Conservation (phyloP, 177 flowering plant species). For the Vitis hybrid region DNA sequence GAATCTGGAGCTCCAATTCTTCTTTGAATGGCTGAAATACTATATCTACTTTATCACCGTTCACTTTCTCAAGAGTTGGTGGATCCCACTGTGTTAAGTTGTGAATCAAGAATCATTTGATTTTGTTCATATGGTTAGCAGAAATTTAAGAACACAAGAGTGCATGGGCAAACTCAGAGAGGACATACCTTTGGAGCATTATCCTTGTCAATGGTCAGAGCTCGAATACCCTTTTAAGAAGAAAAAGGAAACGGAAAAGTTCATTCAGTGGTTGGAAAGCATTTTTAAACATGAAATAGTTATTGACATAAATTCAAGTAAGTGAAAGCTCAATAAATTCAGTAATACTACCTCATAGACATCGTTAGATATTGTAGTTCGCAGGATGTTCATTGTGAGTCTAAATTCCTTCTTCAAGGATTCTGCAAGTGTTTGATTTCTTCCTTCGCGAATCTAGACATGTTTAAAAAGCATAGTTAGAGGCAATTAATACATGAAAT, state of each 20-base stretch:
- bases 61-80: conserved; percentile 54
- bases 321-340: neutral
- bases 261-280: conserved; percentile 1
- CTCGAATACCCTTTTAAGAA: conserved; percentile 74
- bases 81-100: conserved; percentile 72
- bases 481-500: neutral
- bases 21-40: conserved; percentile 72
- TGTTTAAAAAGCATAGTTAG: neutral
- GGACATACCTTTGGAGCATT: conserved; percentile 78
- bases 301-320: neutral
- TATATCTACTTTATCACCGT: conserved; percentile 49
- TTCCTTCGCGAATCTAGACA: conserved; percentile 80
- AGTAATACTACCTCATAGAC: conserved; percentile 76
- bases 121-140: too few relatives aligned
- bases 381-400: conserved; percentile 72
- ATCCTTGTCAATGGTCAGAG: conserved; percentile 86
- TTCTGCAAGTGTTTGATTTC: conserved; percentile 65
- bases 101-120: neutral
- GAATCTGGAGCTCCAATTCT: conserved; percentile 77
- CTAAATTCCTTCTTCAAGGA: conserved; percentile 88
- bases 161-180: conserved; percentile 7
- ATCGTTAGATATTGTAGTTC: conserved; percentile 66
- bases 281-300: conserved; percentile 3
- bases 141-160: neutral
- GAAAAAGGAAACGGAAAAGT: conserved; percentile 1